Base-by-base conservation (phyloP, 768 basidiomycete species). In the Boletus rubropictus region DNA sequence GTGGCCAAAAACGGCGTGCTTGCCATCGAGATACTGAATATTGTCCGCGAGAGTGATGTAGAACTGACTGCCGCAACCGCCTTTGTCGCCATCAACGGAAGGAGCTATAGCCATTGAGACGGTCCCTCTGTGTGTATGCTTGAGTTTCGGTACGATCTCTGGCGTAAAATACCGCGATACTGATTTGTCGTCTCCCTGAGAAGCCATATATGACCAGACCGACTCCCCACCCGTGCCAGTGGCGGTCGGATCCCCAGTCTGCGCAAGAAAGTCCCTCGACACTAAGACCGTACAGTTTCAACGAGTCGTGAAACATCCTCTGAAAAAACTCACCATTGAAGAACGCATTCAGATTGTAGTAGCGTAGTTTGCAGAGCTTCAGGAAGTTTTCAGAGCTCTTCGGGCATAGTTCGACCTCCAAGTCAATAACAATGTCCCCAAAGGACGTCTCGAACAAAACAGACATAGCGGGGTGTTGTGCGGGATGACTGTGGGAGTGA, bases 101-200 rank as follows among this genome's bases (percentile, higher is more conserved):
- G 92, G 92, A 3, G 95, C 89, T 9, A 97, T 82, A 7, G 96
- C 96, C 96, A 98, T 98, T 0, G 93, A 97, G 14, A 99, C 87
- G 0, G 92, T 97, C 17, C 96, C 96, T 55, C 79, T 83, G 8
- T 72, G 68, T 0, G 74, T 74, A 62, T 99, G 96, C 67, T 97
- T 97, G 50, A 97, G 75, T 48, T 76, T 79, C 1, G 89, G 82
- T 1, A 79, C 68, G 45, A 93, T 75, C 62, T 91, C 88, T 0
- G 93, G 93, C n/a, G 78, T 63, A 60, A 94, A 94, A 67, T 96
- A 94, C 22, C 93, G 83, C n/a, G 82, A 71, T 7, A 74, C 62
- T 31, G 58, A 45, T 46, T 61, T 27, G 18, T 45, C 50, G n/a
- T 56, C 60, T 33, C 48, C 54, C 54, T 74, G 68, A 7, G 82